Base-by-base conservation (phyloP, 495 filamentous ascomycete genomes). In the Lophiotrema nucula region DNA sequence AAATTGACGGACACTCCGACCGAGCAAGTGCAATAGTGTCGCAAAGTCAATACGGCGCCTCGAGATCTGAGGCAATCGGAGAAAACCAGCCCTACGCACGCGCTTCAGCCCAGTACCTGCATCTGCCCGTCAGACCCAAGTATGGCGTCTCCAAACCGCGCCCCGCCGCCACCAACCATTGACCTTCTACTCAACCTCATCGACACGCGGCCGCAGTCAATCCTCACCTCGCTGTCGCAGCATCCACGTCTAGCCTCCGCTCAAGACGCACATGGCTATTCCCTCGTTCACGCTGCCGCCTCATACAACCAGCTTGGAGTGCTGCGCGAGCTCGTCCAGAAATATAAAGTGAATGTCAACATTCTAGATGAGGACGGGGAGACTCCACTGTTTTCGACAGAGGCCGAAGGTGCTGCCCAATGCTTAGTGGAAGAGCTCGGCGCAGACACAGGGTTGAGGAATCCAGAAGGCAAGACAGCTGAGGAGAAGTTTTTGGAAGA, bases 271-370 rank as follows among this genome's bases (percentile, higher is more conserved):
- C 66, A 73, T 44, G 71, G 71, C 61, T 96, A 98, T 75, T 95
- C 92, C 15, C 81, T 97, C 19, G 74, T 97, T 19, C 93, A 98
- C 71, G 95, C 93, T 21, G 88, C 92, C 5, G 82, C 87, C 26
- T 97, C 92, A 58, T 98, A 98, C 78, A 86, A 84, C 67, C 90
- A 96, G 61, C 72, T 86, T 27, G 81, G 86, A 48, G 85, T 97
- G 23, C 82, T 97, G 6, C 86, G 86, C 39, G 73, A 83, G 0
- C 82, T 98, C 1, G 80, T 95, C n/a, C 75, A 78, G 27, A 88
- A 88, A 13, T 91, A 88, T 72, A 73, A 85, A 21, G 89, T 89
- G 10, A 74, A 90, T 56, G 82, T 88, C 26, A 87, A 97, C 67
- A 73, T 97, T 38, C 77, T 78, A 48, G 93, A 97, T 65, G 85